Base-by-base conservation (phyloP, 495 filamentous ascomycete genomes). In the Penicillium cosmopolitanum region DNA sequence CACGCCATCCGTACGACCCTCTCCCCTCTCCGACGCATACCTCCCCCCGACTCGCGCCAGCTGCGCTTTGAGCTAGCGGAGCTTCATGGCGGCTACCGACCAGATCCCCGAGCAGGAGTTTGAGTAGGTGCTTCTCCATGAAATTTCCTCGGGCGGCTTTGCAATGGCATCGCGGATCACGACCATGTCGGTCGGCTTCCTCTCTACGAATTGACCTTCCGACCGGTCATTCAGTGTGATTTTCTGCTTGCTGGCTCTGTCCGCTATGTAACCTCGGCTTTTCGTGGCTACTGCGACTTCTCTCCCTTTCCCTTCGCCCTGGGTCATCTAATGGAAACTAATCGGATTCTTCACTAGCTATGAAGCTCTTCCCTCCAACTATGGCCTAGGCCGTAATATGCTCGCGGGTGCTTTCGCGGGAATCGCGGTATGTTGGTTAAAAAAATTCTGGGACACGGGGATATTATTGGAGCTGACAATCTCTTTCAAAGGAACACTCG, bases 371-470 rank as follows among this genome's bases (percentile, higher is more conserved):
- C 86, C 87, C 53, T 86, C 87, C 13, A 86, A 89, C 77, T 87
- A 86, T 80, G 82, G 85, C 68, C 75, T 89, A 61, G 77, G 78
- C 56, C 80, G 78, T 58, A 97, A 97, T 74, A 95, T 97, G 89
- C 73, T 88, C 52, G 96, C 96, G 13, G 95, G 95, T 72, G 95
- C 96, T 66, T 97, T 98, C 75, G 95, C 95, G 51, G 95, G 95
- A 55, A 96, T 99, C 68, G 93, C 93, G 73, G 95, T 98, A 87
- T 67, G 73, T 65, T 50, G 36, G 28, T 31, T 7, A 31, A 31
- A 35, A 23, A 28, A 38, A 33, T 38, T 18, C 12, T 31, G 15
- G 4, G n/a, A 12, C 16, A 53, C 19, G 34, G 21, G 11, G 25
- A 56, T 44, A 53, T 46, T 0, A 34, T 48, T 51, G 36, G 36